Percentiles rank a stretch among this genome's conserved stretches.
phyloP scores from a whole-genome alignment of 1,139 yeast species.

The Zygosaccharomyces sapae region DNA sequence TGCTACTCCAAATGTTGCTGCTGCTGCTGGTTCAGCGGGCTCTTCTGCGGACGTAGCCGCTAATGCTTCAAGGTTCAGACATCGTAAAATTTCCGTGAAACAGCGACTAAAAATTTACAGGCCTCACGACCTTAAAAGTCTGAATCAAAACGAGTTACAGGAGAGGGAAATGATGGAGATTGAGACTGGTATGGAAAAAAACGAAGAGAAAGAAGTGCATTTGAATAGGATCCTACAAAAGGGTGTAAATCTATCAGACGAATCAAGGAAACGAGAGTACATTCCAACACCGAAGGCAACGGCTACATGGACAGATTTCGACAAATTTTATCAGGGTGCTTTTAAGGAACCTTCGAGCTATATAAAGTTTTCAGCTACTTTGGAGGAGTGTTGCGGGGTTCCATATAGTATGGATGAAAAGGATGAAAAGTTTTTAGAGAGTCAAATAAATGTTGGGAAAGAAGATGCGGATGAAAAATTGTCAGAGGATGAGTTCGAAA shows the following conservation, averaged over 20 bases:
- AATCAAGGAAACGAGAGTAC: conserved; percentile 55
- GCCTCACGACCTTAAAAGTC: conserved; percentile 75
- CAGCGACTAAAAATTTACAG: conserved; percentile 78
- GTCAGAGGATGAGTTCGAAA: conserved; percentile 82
- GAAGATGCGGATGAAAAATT: conserved; percentile 37
- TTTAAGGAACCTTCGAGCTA: conserved; percentile 74
- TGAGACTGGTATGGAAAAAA: conserved; percentile 97
- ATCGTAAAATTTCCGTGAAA: conserved; percentile 85
- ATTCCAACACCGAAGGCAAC: conserved; percentile 98
- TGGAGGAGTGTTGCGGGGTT: conserved; percentile 87
- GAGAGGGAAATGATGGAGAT: conserved; percentile 85
- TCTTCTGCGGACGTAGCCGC: conserved; percentile 10
- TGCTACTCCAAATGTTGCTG: not conserved
- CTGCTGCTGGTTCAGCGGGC: conserved; percentile 12
- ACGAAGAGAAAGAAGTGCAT: conserved; percentile 96
- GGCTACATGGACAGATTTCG: conserved; percentile 71
- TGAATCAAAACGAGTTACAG: conserved; percentile 61
- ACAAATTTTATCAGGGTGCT: conserved; percentile 61
- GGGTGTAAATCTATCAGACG: conserved; percentile 31
- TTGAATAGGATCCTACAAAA: conserved; percentile 66
- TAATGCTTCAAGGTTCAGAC: conserved; percentile 62
- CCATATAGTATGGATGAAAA: conserved; percentile 86
- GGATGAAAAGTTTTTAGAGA: conserved; percentile 64
- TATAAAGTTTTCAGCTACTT: conserved; percentile 87
- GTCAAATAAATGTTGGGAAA: conserved; percentile 38